A percentile compares a stretch with the other conserved stretches of the same genome.
Evolutionary conservation across 805 yeast genomes (phyloP).

Genomic region (Metschnikowia santaceciliae): DNA sequence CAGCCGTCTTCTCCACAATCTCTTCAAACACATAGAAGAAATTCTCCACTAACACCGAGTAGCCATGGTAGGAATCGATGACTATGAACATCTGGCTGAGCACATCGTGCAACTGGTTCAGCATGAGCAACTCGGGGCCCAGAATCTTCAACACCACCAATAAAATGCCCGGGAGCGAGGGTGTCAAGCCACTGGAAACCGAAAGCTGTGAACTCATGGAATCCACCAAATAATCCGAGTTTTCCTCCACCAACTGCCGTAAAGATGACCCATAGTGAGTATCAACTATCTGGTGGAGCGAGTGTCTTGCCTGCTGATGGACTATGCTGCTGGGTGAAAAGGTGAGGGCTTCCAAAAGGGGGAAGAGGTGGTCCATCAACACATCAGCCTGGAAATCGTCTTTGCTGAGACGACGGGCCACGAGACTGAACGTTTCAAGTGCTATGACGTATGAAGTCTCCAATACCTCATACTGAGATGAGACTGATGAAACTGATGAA

Average conservation of each 20-base stretch:
- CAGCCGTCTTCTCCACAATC: slow-evolving; percentile 46
- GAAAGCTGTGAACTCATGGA: slow-evolving; percentile 67
- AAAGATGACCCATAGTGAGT: slow-evolving; percentile 56
- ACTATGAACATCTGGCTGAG: slow-evolving; percentile 70
- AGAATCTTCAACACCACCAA: slow-evolving; percentile 66
- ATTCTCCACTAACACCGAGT: slow-evolving; percentile 64
- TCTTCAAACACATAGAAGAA: slow-evolving; percentile 69
- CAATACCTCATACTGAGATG: background rate
- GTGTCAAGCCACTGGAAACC: slow-evolving; percentile 61
- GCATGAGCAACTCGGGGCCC: slow-evolving; percentile 57
- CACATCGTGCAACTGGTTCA: slow-evolving; percentile 63
- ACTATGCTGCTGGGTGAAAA: slow-evolving; percentile 42
- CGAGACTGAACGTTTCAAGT: slow-evolving; percentile 40
- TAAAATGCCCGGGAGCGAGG: slow-evolving; percentile 67
- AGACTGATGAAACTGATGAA: no score
- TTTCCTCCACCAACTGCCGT: slow-evolving; percentile 52
- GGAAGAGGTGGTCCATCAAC: slow-evolving; percentile 66
- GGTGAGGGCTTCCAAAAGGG: slow-evolving; percentile 70
- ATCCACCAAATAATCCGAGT: slow-evolving; percentile 79
- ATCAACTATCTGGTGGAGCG: slow-evolving; percentile 44
- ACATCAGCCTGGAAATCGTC: slow-evolving; percentile 44
- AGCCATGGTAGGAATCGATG: slow-evolving; percentile 83
- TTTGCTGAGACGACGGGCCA: slow-evolving; percentile 22
- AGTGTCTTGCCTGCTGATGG: slow-evolving; percentile 51
- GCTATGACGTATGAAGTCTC: slow-evolving; percentile 38